Conservation (phyloP, 768 basidiomycete genomes). For the Mycena belliarum region DNA sequence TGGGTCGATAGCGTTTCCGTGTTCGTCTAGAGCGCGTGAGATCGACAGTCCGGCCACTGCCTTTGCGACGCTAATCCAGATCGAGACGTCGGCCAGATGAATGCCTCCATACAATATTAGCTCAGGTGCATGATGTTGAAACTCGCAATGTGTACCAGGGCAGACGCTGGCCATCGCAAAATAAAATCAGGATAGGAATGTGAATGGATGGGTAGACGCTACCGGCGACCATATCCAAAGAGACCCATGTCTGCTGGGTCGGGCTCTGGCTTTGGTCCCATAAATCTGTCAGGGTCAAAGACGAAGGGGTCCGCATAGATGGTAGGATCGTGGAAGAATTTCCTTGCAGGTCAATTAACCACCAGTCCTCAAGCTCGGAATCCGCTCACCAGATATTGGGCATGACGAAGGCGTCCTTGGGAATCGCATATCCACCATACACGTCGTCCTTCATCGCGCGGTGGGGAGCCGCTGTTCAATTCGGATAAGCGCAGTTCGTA, state of each 20-base stretch:
- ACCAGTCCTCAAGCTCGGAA: not conserved
- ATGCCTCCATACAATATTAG: not conserved
- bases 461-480: constrained; percentile 25
- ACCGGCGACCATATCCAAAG: constrained; percentile 32
- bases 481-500: too few relatives aligned
- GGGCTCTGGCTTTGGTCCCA: constrained; percentile 23
- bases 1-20: too few relatives aligned
- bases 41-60: too few relatives aligned
- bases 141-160: too few relatives aligned
- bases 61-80: too few relatives aligned
- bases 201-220: not conserved
- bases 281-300: constrained; percentile 35
- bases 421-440: constrained; percentile 35
- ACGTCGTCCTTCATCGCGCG: constrained; percentile 29
- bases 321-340: constrained; percentile 33
- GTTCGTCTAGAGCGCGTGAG: too few relatives aligned
- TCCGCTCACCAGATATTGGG: constrained; percentile 22
- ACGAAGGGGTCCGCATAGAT: constrained; percentile 31
- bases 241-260: constrained; percentile 23
- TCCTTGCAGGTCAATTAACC: constrained; percentile 16
- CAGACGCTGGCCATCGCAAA: not conserved
- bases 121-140: too few relatives aligned
- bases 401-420: constrained; percentile 28
- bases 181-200: not conserved
- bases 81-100: constrained; percentile 23